Conservation (phyloP, 352 stramenopile species). For the Phytophthora litchii region DNA sequence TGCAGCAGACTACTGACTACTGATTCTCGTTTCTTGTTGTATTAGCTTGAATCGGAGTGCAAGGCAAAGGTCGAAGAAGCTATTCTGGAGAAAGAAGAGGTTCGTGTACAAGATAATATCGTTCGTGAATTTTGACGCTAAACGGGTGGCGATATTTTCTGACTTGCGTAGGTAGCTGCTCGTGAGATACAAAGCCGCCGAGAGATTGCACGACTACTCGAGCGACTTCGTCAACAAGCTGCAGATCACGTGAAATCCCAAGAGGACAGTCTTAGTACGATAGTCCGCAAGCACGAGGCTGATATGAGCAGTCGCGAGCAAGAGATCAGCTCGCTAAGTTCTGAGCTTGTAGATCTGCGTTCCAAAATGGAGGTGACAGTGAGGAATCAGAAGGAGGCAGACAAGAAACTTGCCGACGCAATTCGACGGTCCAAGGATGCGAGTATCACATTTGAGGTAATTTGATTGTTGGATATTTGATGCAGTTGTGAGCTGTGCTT, state of each 20-base stretch:
- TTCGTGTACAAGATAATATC: conserved; percentile 18
- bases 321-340: conserved; percentile 52
- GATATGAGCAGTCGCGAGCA: conserved; percentile 55
- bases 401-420: conserved; percentile 52
- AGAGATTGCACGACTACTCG: conserved; percentile 73
- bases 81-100: conserved; percentile 80
- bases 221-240: conserved; percentile 55
- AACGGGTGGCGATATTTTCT: neutral
- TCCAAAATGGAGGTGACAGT: conserved; percentile 55
- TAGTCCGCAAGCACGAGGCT: conserved; percentile 43
- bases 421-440: conserved; percentile 46
- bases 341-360: conserved; percentile 57
- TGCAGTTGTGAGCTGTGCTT: neutral
- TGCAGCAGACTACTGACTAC: neutral
- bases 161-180: conserved; percentile 47
- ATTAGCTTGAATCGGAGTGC: conserved; percentile 72
- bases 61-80: conserved; percentile 73
- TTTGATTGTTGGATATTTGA: neutral
- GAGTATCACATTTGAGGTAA: conserved; percentile 54
- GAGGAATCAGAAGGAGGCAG: conserved; percentile 57
- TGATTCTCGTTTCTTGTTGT: neutral
- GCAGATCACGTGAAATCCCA: conserved; percentile 53
- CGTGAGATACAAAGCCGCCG: conserved; percentile 69
- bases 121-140: neutral
- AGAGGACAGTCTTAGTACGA: conserved; percentile 42